phyloP scores from a whole-genome alignment of 2,329 filamentous ascomycete genomes.

The Rutstroemia sp. region DNA sequence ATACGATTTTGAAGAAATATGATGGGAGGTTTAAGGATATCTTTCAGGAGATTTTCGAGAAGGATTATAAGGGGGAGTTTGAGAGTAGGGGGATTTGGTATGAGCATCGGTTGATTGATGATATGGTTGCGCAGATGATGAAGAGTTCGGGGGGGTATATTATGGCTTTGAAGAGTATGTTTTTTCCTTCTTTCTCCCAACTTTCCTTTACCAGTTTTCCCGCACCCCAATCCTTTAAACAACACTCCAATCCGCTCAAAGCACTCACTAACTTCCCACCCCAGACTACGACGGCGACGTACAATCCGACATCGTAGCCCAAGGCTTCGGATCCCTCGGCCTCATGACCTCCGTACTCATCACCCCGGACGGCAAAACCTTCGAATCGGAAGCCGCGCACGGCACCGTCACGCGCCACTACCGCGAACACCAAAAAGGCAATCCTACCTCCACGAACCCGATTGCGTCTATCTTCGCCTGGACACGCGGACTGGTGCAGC shows the following conservation, averaged over 20 bases:
- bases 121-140: constrained; percentile 99
- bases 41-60: constrained; percentile 94
- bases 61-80: constrained; percentile 78
- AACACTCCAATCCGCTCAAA: not conserved
- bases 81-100: constrained; percentile 96
- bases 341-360: constrained; percentile 98
- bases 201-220: not conserved
- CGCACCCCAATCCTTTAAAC: too few species aligned
- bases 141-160: constrained; percentile 95
- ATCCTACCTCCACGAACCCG: constrained; percentile 95
- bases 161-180: constrained; percentile 94
- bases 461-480: constrained; percentile 99
- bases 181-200: not conserved
- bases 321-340: constrained; percentile 95
- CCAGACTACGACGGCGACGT: constrained; percentile 98
- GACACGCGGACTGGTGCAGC: constrained; percentile 90
- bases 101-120: constrained; percentile 97
- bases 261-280: constrained; percentile 11
- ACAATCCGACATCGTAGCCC: constrained; percentile 95
- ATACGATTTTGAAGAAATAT: constrained; percentile 98
- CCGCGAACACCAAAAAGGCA: constrained; percentile 97
- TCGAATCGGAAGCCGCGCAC: constrained; percentile 96
- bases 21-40: constrained; percentile 99
- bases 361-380: constrained; percentile 93
- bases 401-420: constrained; percentile 97